Evolutionary conservation across 192 early-diverging fungal genomes (phyloP), one percentile per base, ranked within the genome.

Genomic region (Jimgerdemannia flammicorona): DNA sequence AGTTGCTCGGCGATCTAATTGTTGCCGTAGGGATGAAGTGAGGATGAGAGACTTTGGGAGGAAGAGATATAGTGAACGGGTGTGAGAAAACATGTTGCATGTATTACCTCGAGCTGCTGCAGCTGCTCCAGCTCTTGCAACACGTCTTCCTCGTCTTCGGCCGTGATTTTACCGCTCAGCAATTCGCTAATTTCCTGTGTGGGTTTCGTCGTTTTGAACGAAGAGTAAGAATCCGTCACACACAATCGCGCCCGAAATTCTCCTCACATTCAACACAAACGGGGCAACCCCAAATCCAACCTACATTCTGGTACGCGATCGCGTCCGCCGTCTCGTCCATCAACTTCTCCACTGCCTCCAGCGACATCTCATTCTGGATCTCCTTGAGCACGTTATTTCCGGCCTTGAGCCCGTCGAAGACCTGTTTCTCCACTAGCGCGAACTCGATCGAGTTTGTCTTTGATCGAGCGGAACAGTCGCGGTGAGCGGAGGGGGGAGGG

Each of bases 301-400:
- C 78, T 80, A 94, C 93, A 66, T 96, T 93, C 81, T 99, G 98
- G 77, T 98, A 98, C 1, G 93, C 94, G 79, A 99, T 95, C 11
- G 93, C 94, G 59, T 99, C 98, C 3, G 92, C 94, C 2, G 97
- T 98, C 71, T 99, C 96, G 74, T 98, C 96, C 89, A 98, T 95
- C 54, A 99, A 84, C 64, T 90, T 88, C 69, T 99, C 94, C 0
- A 98, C 96, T 63, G 93, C 90, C n/a, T 97, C 94, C 43, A 99
- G 73, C 20, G 91, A 92, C 85, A 91, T 95, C 75, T 95, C 94
- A 74, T 92, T 89, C 76, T 97, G 89, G 66, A 97, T 86, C 75
- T 92, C 87, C 66, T 92, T 92, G 76, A 98, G 85, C 10, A 96
- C 93, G 42, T 87, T 88, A 84, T 94, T 97, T 73, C 96, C 96